A percentile compares a stretch with the other conserved stretches of the same genome.
Conservation (phyloP, 176 grass and related monocot species). For the Otatea glauca region DNA sequence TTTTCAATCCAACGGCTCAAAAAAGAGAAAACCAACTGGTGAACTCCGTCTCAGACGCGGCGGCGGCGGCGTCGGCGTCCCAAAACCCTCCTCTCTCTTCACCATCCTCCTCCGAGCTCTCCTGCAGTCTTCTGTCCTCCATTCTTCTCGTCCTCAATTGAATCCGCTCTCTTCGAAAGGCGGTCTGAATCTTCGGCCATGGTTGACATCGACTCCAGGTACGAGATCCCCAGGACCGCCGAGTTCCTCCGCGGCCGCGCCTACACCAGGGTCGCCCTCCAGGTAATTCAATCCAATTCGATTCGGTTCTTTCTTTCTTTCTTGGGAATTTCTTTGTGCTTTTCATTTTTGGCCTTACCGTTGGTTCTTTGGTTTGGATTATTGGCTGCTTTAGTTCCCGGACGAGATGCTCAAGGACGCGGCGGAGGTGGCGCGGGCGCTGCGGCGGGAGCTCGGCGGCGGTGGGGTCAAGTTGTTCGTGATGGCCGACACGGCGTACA, state of each 20-base stretch:
- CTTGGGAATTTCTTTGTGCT: not conserved
- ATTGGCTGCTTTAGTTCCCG: slow-evolving; percentile 58
- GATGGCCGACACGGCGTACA: slow-evolving; percentile 91
- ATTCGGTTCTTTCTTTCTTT: not conserved
- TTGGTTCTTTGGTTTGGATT: not conserved
- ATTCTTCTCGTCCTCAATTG: not conserved
- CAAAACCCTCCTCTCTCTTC: not conserved
- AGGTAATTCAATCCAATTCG: slow-evolving; percentile 43
- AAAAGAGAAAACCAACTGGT: not conserved
- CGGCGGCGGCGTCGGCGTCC: not conserved
- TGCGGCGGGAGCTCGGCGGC: slow-evolving; percentile 58
- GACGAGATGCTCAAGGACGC: slow-evolving; percentile 83
- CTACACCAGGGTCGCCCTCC: slow-evolving; percentile 77
- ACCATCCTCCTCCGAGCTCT: not conserved
- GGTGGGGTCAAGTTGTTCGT: slow-evolving; percentile 64
- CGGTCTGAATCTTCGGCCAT: slow-evolving; percentile 31
- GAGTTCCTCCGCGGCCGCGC: slow-evolving; percentile 59
- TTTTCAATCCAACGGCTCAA: not conserved
- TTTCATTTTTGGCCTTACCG: not conserved
- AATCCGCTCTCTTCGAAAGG: slow-evolving; percentile 1
- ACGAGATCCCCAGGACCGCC: slow-evolving; percentile 65
- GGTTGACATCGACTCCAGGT: slow-evolving; percentile 61
- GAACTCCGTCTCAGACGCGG: not conserved
- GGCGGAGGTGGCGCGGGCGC: slow-evolving; percentile 46
- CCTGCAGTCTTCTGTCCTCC: too few species aligned